Base-by-base conservation (phyloP, 352 stramenopile species). In the Phytophthora megakarya region DNA sequence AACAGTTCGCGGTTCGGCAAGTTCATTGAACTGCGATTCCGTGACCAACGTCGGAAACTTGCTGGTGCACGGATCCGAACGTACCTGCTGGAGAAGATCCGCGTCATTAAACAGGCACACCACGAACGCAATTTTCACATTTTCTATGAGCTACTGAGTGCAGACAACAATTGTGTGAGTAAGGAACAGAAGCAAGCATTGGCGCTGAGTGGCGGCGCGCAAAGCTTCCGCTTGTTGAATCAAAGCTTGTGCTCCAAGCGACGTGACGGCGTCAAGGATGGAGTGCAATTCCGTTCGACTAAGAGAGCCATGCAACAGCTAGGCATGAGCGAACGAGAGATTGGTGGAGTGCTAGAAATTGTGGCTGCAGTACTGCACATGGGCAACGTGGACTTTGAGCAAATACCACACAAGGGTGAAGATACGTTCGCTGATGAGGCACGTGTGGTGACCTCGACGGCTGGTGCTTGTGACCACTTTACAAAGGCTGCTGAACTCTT, bases 61-160 rank as follows among this genome's bases (percentile, higher is more conserved):
- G 76, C 88, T 15, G 91, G 92, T 18, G 90, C 89, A 19, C 78
- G 76, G 9, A 95, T 98, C 51, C 84, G 86, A 63, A 97, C 86
- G 26, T 98, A 98, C 54, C 69, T 98, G 26, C 79, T 99, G 30
- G 96, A 99, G 70, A 98, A 98, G 72, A 93, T 96, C 35, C 84
- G 91, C 55, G 77, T 97, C 48, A 88, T 96, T 51, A 85, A 82
- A 47, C 90, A 95, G 61, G 77, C 78, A 2, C 44, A 61, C 1
- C 61, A 88, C 44, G 88, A 96, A 57, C 85, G 87, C 59, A 95
- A 93, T 54, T 96, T 95, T 38, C 88, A 96, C 75, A 86, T 95
- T 53, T 93, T 96, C 54, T 96, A 96, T 71, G 80, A 96, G 46
- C 79, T 96, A 25, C 54, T 91, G 32, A 75, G 78, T 15, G 76